phyloP scores from a whole-genome alignment of 1,284 basidiomycete genomes.

The Tausonia pullulans region DNA sequence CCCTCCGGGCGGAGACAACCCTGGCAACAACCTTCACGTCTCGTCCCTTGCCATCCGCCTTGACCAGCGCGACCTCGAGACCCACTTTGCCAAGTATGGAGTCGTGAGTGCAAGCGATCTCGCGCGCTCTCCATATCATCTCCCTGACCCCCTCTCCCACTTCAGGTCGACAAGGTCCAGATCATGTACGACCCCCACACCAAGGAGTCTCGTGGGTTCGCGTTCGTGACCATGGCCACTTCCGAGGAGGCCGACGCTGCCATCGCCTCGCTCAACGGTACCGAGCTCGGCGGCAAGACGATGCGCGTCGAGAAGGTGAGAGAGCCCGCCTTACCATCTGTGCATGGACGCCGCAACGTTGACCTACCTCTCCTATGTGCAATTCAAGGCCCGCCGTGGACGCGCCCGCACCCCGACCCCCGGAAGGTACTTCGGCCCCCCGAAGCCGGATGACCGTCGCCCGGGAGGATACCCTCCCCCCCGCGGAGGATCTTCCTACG shows the following conservation, averaged over 20 bases:
- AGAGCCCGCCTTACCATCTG: not conserved
- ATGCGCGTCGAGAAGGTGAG: conserved; percentile 76
- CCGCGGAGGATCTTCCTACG: conserved; percentile 14
- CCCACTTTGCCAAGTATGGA: conserved; percentile 77
- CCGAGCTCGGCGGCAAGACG: conserved; percentile 73
- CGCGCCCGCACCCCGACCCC: conserved; percentile 92
- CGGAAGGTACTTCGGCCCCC: conserved; percentile 79
- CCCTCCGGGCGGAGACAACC: conserved; percentile 42
- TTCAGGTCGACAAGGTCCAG: conserved; percentile 53
- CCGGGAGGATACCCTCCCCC: conserved; percentile 23
- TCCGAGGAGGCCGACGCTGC: conserved; percentile 80
- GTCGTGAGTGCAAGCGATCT: conserved; percentile 47
- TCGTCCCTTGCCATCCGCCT: conserved; percentile 71
- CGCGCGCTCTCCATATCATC: not conserved
- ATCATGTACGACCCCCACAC: conserved; percentile 97
- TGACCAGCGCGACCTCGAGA: conserved; percentile 76
- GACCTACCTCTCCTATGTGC: not conserved
- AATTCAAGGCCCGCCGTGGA: conserved; percentile 68
- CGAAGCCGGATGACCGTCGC: conserved; percentile 57
- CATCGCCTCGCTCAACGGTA: conserved; percentile 67
- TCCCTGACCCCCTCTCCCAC: not conserved
- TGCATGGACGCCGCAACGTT: not conserved
- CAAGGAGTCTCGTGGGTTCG: conserved; percentile 91
- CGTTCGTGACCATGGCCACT: conserved; percentile 91
- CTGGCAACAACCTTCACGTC: conserved; percentile 94